Evolutionary conservation across 2,329 filamentous ascomycete species (phyloP).

Genomic region (Fusarium decemcellulare): DNA sequence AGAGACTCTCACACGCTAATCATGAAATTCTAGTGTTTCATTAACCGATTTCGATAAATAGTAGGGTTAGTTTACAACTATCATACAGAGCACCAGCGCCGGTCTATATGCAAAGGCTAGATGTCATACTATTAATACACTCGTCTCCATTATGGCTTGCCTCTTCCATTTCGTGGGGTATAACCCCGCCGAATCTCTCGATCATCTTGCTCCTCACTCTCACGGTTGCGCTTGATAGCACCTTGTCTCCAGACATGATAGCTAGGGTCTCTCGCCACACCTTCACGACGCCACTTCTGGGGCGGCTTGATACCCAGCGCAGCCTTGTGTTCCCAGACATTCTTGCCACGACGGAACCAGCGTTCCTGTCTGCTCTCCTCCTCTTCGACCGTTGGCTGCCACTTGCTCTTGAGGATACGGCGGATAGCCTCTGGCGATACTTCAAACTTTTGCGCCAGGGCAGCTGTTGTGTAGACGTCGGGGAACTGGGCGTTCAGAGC

Average conservation of each 20-base stretch:
- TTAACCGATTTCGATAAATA: constrained; percentile 31
- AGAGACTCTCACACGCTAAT: too few relatives aligned
- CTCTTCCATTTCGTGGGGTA: constrained; percentile 9
- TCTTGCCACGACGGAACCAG: constrained; percentile 73
- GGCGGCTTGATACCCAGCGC: constrained; percentile 75
- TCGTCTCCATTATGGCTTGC: constrained; percentile 19
- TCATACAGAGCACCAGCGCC: constrained; percentile 33
- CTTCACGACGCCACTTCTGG: constrained; percentile 70
- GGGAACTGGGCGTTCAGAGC: constrained; percentile 85
- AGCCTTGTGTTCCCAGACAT: constrained; percentile 72
- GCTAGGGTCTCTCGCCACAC: constrained; percentile 61
- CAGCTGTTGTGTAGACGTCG: constrained; percentile 79
- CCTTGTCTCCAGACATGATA: constrained; percentile 56
- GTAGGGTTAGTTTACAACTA: constrained; percentile 38
- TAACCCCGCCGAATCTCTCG: constrained; percentile 30
- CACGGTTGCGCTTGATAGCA: constrained; percentile 46
- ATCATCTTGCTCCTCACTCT: constrained; percentile 49
- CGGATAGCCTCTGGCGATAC: constrained; percentile 90
- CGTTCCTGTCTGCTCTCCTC: constrained; percentile 70
- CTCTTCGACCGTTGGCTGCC: constrained; percentile 73
- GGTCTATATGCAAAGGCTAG: constrained; percentile 31
- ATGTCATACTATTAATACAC: constrained; percentile 29
- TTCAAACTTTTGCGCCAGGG: constrained; percentile 84
- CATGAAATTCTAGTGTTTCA: background rate
- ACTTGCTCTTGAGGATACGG: constrained; percentile 86